phyloP scores from a whole-genome alignment of 805 yeast genomes.

The Lachancea cidri region DNA sequence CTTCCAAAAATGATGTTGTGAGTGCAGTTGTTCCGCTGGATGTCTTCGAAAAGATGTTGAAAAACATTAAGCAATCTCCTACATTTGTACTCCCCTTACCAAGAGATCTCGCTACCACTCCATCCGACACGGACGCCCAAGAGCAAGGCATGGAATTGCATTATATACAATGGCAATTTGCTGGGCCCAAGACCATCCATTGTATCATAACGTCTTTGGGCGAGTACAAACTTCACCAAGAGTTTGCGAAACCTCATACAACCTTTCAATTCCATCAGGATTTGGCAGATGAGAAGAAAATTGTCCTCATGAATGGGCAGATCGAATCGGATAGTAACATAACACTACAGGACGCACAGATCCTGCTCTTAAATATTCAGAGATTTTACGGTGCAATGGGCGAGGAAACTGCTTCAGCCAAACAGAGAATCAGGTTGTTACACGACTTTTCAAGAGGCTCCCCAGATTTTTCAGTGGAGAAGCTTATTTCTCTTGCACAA shows the following conservation, averaged over 20 bases:
- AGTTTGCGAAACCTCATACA: constrained; percentile 93
- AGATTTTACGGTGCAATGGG: constrained; percentile 74
- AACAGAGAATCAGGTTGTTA: constrained; percentile 53
- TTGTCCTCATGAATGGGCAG: constrained; percentile 81
- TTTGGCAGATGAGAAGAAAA: constrained; percentile 48
- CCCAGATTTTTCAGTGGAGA: constrained; percentile 57
- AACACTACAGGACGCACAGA: constrained; percentile 69
- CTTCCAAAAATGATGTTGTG: constrained; percentile 50
- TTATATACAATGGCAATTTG: constrained; percentile 89
- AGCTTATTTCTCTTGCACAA: constrained; percentile 66
- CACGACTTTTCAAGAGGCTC: constrained; percentile 67
- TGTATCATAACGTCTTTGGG: constrained; percentile 87
- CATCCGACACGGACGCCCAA: constrained; percentile 35
- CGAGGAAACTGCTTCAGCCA: constrained; percentile 37
- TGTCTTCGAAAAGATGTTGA: constrained; percentile 58
- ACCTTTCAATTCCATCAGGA: constrained; percentile 86
- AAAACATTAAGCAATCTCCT: constrained; percentile 69
- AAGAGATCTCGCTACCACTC: constrained; percentile 40
- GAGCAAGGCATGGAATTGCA: constrained; percentile 69
- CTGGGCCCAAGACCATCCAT: constrained; percentile 77
- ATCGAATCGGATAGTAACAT: constrained; percentile 68
- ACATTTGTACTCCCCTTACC: constrained; percentile 89
- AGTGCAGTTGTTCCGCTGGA: constrained; percentile 57
- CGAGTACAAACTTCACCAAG: constrained; percentile 85
- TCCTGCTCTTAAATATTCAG: constrained; percentile 69